Percentiles rank a stretch among this genome's conserved stretches.
Conservation (phyloP, 2,329 filamentous ascomycete species). For the Colletotrichum melonis region DNA sequence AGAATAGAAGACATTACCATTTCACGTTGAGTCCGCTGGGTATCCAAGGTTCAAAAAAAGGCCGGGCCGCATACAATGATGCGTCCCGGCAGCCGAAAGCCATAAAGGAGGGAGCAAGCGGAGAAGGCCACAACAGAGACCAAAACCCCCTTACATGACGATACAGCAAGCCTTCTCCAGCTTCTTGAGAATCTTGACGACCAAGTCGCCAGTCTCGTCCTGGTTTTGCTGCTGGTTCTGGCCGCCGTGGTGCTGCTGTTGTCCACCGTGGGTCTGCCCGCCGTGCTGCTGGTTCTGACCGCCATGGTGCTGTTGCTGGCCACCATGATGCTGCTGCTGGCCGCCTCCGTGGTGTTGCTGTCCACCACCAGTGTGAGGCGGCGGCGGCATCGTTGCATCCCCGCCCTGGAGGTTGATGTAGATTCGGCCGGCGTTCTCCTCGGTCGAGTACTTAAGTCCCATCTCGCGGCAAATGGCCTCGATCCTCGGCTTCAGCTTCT, state of each 20-base stretch:
- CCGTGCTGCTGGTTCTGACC: constrained; percentile 56
- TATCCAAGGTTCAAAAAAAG: constrained; percentile 3
- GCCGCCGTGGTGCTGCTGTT: constrained; percentile 56
- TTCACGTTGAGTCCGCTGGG: constrained; percentile 1
- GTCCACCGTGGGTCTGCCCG: constrained; percentile 42
- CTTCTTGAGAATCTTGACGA: constrained; percentile 72
- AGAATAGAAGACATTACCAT: constrained; percentile 19
- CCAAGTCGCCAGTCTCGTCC: constrained; percentile 68
- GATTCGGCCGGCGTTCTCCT: constrained; percentile 90
- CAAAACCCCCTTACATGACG: constrained; percentile 70
- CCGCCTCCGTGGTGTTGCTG: constrained; percentile 51
- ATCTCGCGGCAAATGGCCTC: constrained; percentile 87
- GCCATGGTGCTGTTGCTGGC: constrained; percentile 51
- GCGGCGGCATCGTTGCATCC: constrained; percentile 60
- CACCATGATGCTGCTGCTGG: constrained; percentile 57
- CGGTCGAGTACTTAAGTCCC: constrained; percentile 84
- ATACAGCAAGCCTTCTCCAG: constrained; percentile 78
- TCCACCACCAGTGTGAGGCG: constrained; percentile 52
- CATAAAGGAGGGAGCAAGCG: not conserved
- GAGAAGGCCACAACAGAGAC: not conserved
- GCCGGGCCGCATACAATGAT: not conserved
- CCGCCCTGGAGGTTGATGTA: constrained; percentile 88
- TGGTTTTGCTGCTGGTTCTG: constrained; percentile 50
- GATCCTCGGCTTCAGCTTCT: constrained; percentile 96
- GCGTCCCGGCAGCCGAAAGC: no score